Percentiles rank a stretch among this genome's conserved stretches.
phyloP scores from a whole-genome alignment of 768 basidiomycete genomes.

The Piloderma croceum region DNA sequence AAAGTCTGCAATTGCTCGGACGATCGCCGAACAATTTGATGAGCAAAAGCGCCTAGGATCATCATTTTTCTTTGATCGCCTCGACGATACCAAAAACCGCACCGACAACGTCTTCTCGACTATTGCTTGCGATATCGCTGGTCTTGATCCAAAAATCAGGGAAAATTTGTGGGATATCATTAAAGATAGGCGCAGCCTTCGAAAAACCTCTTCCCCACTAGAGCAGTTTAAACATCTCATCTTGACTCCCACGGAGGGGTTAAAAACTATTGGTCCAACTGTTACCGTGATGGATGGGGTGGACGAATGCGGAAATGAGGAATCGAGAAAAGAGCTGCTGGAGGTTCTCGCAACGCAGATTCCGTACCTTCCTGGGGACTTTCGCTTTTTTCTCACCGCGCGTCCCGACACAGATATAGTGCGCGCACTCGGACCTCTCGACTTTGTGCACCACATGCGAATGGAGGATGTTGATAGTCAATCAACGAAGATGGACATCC shows the following conservation, averaged over 20 bases:
- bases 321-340: too few relatives aligned
- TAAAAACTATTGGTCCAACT: conserved; percentile 25
- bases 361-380: conserved; percentile 20
- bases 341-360: too few relatives aligned
- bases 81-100: conserved; percentile 12
- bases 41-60: conserved; percentile 25
- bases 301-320: conserved; percentile 24
- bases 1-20: conserved; percentile 23
- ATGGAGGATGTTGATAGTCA: too few relatives aligned
- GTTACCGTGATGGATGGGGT: conserved; percentile 31
- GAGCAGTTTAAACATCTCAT: conserved; percentile 25
- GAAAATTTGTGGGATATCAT: conserved; percentile 7
- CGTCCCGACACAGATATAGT: conserved; percentile 23
- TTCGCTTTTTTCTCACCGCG: conserved; percentile 25
- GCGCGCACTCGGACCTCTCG: too few relatives aligned
- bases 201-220: neutral
- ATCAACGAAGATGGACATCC: too few relatives aligned
- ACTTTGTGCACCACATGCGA: too few relatives aligned
- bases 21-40: conserved; percentile 19
- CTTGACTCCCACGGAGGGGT: conserved; percentile 17
- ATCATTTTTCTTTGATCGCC: conserved; percentile 24
- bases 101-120: conserved; percentile 26
- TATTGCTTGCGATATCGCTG: conserved; percentile 28
- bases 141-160: conserved; percentile 18
- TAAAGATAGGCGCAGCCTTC: neutral